These are phyloP conservation scores for Bipolaris cookei DNA, from an alignment of 2,329 filamentous ascomycete species.

Conservation along the genomic window DNA sequence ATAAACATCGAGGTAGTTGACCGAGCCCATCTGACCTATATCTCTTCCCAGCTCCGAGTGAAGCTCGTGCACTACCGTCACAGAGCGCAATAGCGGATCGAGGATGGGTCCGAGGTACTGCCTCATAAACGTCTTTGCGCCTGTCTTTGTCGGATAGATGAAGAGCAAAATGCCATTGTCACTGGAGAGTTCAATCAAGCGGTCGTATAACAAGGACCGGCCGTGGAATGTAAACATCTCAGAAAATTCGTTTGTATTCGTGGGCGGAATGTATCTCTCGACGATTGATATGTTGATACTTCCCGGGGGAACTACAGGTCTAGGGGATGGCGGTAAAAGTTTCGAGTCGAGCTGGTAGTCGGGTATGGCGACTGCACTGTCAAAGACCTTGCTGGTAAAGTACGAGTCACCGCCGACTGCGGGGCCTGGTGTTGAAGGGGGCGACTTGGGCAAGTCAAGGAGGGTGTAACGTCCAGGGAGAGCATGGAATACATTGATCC, in stretches of 20 bases:
- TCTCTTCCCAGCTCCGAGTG: slow-evolving; percentile 62
- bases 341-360: slow-evolving; percentile 63
- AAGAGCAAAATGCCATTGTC: slow-evolving; percentile 65
- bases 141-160: slow-evolving; percentile 66
- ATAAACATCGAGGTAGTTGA: slow-evolving; percentile 62
- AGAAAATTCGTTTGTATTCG: slow-evolving; percentile 63
- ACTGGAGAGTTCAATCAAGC: slow-evolving; percentile 64
- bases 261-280: slow-evolving; percentile 70
- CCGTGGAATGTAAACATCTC: slow-evolving; percentile 63
- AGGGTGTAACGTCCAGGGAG: slow-evolving; percentile 68
- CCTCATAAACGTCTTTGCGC: slow-evolving; percentile 64
- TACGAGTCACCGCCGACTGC: slow-evolving; percentile 63
- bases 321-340: slow-evolving; percentile 58
- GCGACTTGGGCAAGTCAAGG: slow-evolving; percentile 67
- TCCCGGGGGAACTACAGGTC: slow-evolving; percentile 65
- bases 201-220: slow-evolving; percentile 64
- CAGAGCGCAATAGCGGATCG: slow-evolving; percentile 65
- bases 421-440: slow-evolving; percentile 63
- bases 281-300: slow-evolving; percentile 67
- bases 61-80: slow-evolving; percentile 65
- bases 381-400: slow-evolving; percentile 67
- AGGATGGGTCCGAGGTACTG: slow-evolving; percentile 67
- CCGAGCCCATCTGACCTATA: slow-evolving; percentile 61
- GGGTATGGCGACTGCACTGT: slow-evolving; percentile 65
- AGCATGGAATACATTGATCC: slow-evolving; percentile 70